Base-by-base conservation (phyloP, 2,329 filamentous ascomycete genomes). In the Coniochaeta ligniaria region DNA sequence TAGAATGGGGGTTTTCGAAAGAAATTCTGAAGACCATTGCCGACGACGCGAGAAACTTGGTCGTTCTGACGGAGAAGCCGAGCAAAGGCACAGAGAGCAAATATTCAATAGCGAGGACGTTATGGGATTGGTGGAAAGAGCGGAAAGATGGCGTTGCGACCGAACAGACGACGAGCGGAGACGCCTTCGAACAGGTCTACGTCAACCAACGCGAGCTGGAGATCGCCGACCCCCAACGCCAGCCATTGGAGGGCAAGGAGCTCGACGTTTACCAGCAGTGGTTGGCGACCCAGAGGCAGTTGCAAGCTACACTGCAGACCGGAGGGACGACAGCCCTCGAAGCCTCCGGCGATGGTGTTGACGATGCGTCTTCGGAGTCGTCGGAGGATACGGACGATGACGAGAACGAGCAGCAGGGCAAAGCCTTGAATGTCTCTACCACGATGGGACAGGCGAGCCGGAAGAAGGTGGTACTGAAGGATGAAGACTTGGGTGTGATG, bases 1-100 rank as follows among this genome's bases (percentile, higher is more conserved):
- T 98, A 22, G 92, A 96, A 67, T 99, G 95, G 95, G 95, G 95
- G 0, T 96, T 96, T 69, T 96, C 95, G 0, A 91, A 89, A 68
- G 87, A 94, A 59, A 80, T 93, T 0, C 76, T 99, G 57, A 86
- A 84, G 64, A 81, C 82, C 11, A 80, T 99, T 60, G 92, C 92
- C 0, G 81, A 84, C 61, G 90, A 96, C 65, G 78, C 88, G 1
- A 86, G 87, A 47, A 99, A 97, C 71, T 77, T 98, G 54, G 83
- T 99, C 38, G 86, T 99, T 59, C 75, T 99, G 50, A 97, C 94
- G 0, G 93, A 98, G 68, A 85, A 87, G 64, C 81, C 85, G 1
- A 78, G 78, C 0, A 71, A 77, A 3, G 73, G 76, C n/a, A 69
- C 74, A 16, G 72, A 74, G 20, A 73, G 76, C 20, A 75, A 72